phyloP scores from a whole-genome alignment of 495 filamentous ascomycete genomes.

The Penicillium manginii region DNA sequence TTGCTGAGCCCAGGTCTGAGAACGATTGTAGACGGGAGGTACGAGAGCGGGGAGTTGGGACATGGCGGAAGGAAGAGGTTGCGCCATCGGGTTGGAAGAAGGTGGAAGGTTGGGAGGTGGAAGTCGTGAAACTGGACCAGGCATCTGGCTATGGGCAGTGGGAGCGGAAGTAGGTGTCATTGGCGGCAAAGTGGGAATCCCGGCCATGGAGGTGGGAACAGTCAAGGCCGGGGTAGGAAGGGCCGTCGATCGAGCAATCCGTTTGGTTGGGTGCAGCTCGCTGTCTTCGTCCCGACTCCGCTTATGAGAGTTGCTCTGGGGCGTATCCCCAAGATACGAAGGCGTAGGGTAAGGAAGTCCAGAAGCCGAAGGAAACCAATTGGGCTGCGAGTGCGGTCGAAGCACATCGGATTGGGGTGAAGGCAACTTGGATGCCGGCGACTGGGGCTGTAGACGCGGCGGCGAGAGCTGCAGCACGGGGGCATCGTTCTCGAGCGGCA shows the following conservation, averaged over 20 bases:
- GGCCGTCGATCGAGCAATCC: constrained; percentile 41
- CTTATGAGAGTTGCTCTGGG: constrained; percentile 62
- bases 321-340: constrained; percentile 28
- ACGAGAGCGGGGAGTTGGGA: constrained; percentile 61
- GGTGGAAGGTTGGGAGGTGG: constrained; percentile 56
- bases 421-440: constrained; percentile 52
- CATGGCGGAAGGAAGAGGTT: constrained; percentile 49
- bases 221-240: constrained; percentile 38
- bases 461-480: constrained; percentile 39
- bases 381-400: constrained; percentile 31
- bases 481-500: constrained; percentile 34
- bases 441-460: constrained; percentile 35
- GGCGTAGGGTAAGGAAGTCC: constrained; percentile 31
- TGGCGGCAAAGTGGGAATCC: constrained; percentile 42
- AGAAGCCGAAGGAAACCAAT: constrained; percentile 37
- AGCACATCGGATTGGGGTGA: constrained; percentile 52
- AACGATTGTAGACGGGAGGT: constrained; percentile 62
- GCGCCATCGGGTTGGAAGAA: constrained; percentile 40
- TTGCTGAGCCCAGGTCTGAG: constrained; percentile 50
- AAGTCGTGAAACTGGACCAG: constrained; percentile 50
- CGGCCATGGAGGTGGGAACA: constrained; percentile 34
- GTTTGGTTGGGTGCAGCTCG: constrained; percentile 71
- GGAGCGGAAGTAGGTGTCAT: constrained; percentile 43
- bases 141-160: constrained; percentile 32
- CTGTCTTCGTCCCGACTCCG: constrained; percentile 68